Percentiles rank a stretch among this genome's conserved stretches.
Evolutionary conservation across 2,329 filamentous ascomycete species (phyloP).

Genomic region (Phialocephala subalpina): DNA sequence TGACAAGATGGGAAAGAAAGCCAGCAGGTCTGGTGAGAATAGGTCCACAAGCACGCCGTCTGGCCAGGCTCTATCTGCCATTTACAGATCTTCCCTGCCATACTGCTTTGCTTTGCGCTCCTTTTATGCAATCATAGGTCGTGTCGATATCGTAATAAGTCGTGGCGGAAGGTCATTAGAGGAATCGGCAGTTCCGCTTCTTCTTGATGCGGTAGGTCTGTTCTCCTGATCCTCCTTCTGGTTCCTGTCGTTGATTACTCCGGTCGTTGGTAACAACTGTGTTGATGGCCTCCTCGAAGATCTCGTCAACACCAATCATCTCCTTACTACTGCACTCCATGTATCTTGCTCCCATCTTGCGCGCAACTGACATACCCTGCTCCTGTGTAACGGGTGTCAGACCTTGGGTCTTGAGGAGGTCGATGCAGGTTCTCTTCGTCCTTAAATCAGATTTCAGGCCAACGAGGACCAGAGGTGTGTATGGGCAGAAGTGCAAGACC

Average conservation of each 20-base stretch:
- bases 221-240: slow-evolving; percentile 19
- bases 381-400: slow-evolving; percentile 93
- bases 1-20: slow-evolving; percentile 31
- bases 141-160: slow-evolving; percentile 42
- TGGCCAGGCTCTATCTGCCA: slow-evolving; percentile 31
- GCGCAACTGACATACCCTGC: slow-evolving; percentile 86
- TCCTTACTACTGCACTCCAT: slow-evolving; percentile 99
- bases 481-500: slow-evolving; percentile 98
- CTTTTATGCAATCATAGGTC: slow-evolving; percentile 44
- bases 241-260: slow-evolving; percentile 55
- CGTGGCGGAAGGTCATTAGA: slow-evolving; percentile 55
- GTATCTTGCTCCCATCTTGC: slow-evolving; percentile 94
- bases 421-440: slow-evolving; percentile 94
- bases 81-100: slow-evolving; percentile 30
- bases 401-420: slow-evolving; percentile 97
- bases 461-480: slow-evolving; percentile 93
- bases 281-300: slow-evolving; percentile 91
- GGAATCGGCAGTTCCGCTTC: slow-evolving; percentile 83
- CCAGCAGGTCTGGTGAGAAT: slow-evolving; percentile 23
- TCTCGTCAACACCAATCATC: slow-evolving; percentile 94
- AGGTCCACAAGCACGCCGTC: slow-evolving; percentile 33
- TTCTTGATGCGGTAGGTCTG: slow-evolving; percentile 61
- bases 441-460: slow-evolving; percentile 97
- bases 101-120: slow-evolving; percentile 36
- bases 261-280: slow-evolving; percentile 85